Percentiles rank a stretch among this genome's conserved stretches.
phyloP scores from a whole-genome alignment of 495 filamentous ascomycete species.

The Daldinia decipiens region DNA sequence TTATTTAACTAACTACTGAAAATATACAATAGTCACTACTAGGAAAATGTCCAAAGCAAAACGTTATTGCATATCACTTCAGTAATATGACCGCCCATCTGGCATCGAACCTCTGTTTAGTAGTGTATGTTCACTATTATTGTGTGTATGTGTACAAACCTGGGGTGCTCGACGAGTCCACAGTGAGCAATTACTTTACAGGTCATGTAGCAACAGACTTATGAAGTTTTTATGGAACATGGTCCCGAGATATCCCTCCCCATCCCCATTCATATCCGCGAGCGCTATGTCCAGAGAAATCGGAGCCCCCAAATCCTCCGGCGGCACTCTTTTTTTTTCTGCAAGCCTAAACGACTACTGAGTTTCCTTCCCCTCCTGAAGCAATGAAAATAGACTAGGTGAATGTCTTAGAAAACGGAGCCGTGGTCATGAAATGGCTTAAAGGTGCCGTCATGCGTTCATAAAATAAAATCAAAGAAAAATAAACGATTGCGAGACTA shows the following conservation, averaged over 20 bases:
- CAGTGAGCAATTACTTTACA: constrained; percentile 25
- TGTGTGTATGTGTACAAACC: constrained; percentile 46
- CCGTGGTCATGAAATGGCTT: constrained; percentile 43
- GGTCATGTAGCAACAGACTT: constrained; percentile 33
- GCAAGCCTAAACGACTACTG: constrained; percentile 34
- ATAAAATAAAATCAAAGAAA: constrained; percentile 46
- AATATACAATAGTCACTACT: neutral
- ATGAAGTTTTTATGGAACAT: constrained; percentile 32
- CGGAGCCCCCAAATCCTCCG: constrained; percentile 40
- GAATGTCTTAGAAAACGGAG: constrained; percentile 25
- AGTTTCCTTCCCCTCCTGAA: constrained; percentile 35
- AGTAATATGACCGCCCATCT: neutral
- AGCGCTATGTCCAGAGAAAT: constrained; percentile 58
- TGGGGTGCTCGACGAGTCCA: constrained; percentile 15
- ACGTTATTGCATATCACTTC: neutral
- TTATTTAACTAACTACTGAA: neutral
- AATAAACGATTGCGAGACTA: constrained; percentile 31
- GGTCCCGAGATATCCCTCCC: constrained; percentile 30
- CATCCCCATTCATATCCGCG: constrained; percentile 32
- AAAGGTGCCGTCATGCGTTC: constrained; percentile 53
- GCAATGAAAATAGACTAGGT: constrained; percentile 35
- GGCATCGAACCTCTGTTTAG: constrained; percentile 8
- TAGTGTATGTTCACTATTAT: constrained; percentile 48
- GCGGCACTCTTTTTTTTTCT: constrained; percentile 27
- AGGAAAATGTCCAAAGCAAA: neutral